phyloP scores from a whole-genome alignment of 371 early-diverging fungal genomes.

The Choanephora cucurbitarum region DNA sequence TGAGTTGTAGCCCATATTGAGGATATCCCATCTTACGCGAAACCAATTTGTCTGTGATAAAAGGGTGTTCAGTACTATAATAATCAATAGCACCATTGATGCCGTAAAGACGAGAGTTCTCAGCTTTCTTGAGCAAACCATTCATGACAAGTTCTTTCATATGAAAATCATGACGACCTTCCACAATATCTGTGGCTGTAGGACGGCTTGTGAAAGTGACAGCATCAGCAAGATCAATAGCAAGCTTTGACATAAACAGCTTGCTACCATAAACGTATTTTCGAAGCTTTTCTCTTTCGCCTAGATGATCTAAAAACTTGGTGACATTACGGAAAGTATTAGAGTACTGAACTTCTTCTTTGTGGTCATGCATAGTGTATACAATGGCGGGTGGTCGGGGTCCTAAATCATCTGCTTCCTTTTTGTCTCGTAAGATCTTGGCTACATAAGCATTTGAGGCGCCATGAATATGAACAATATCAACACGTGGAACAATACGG shows the following conservation, averaged over 20 bases:
- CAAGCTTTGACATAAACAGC: constrained; percentile 62
- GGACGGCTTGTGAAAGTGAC: constrained; percentile 58
- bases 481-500: constrained; percentile 35
- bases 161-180: constrained; percentile 59
- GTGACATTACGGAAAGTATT: constrained; percentile 53
- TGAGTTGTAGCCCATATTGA: constrained; percentile 33
- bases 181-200: constrained; percentile 62
- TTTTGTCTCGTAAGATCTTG: constrained; percentile 50
- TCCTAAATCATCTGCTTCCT: constrained; percentile 37
- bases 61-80: constrained; percentile 51
- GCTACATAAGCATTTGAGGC: constrained; percentile 64
- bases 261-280: constrained; percentile 56
- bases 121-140: constrained; percentile 53
- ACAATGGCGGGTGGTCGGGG: constrained; percentile 58
- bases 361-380: constrained; percentile 66
- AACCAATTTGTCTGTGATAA: constrained; percentile 46
- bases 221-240: constrained; percentile 58
- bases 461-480: constrained; percentile 64
- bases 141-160: constrained; percentile 66
- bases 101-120: constrained; percentile 55
- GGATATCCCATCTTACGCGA: constrained; percentile 49
- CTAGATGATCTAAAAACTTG: constrained; percentile 47
- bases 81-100: constrained; percentile 67
- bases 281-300: constrained; percentile 16
- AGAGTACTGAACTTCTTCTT: constrained; percentile 62